Percentiles rank a stretch among this genome's conserved stretches.
phyloP scores from a whole-genome alignment of 179 eudicot species.

The Pouteria campechiana region DNA sequence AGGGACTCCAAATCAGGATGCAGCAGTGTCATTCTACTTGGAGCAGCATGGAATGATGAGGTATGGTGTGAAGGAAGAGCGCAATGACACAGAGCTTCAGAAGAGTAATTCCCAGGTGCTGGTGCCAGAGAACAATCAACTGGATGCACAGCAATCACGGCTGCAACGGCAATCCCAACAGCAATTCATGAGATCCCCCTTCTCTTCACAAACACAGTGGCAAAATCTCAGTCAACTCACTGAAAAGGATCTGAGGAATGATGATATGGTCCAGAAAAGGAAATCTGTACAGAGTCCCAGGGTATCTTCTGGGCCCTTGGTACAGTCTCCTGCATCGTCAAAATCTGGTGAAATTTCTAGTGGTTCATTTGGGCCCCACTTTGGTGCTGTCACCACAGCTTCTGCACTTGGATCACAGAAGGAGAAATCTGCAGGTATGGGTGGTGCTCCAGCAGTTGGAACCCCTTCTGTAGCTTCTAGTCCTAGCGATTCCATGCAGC shows the following conservation, averaged over 20 bases:
- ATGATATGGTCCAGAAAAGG: slow-evolving; percentile 55
- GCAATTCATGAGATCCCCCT: slow-evolving; percentile 41
- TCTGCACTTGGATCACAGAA: slow-evolving; percentile 46
- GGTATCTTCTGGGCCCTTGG: slow-evolving; percentile 54
- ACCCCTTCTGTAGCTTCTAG: slow-evolving; percentile 52
- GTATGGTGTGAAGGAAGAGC: slow-evolving; percentile 45
- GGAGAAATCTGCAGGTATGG: slow-evolving; percentile 55
- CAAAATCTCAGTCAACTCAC: slow-evolving; percentile 40
- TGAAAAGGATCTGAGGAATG: slow-evolving; percentile 64
- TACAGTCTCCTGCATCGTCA: slow-evolving; percentile 71
- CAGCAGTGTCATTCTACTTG: slow-evolving; percentile 18
- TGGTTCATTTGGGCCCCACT: slow-evolving; percentile 63
- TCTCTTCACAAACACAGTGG: slow-evolving; percentile 55
- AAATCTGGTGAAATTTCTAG: slow-evolving; percentile 73
- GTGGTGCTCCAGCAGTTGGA: slow-evolving; percentile 47
- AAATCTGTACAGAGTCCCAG: slow-evolving; percentile 80
- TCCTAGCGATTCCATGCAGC: slow-evolving; percentile 69
- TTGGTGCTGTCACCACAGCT: slow-evolving; percentile 57
- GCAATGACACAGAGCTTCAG: slow-evolving; percentile 32
- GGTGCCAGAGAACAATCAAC: slow-evolving; percentile 35
- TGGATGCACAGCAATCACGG: slow-evolving; percentile 44
- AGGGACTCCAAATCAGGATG: slow-evolving; percentile 50
- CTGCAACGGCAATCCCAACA: slow-evolving; percentile 48
- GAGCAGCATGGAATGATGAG: slow-evolving; percentile 44
- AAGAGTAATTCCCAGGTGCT: slow-evolving; percentile 40